Percentiles rank a stretch among this genome's conserved stretches.
Conservation (phyloP, 192 early-diverging fungal genomes). For the Spizellomyces sp. region DNA sequence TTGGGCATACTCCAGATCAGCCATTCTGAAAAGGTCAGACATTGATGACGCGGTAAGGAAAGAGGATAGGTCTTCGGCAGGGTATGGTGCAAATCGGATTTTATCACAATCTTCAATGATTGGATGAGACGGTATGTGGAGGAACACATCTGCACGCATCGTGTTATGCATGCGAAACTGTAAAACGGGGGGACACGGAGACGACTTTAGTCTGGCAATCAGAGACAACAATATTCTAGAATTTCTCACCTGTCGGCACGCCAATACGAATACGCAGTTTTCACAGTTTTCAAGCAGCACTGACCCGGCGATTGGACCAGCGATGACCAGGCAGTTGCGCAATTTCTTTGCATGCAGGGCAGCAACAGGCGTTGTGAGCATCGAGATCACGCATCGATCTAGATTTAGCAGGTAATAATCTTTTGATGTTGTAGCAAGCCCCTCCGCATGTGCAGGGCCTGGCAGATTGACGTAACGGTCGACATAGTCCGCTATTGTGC, state of each 20-base stretch:
- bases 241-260: constrained; percentile 73
- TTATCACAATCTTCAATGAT: constrained; percentile 82
- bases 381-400: constrained; percentile 63
- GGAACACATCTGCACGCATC: constrained; percentile 58
- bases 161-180: constrained; percentile 86
- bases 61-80: constrained; percentile 25
- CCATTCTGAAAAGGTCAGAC: constrained; percentile 23
- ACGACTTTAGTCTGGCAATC: background rate
- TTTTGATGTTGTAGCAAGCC: background rate
- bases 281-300: constrained; percentile 69
- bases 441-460: background rate
- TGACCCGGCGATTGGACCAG: constrained; percentile 70
- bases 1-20: constrained; percentile 15
- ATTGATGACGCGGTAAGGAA: constrained; percentile 24
- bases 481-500: background rate
- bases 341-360: constrained; percentile 80
- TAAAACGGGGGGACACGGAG: background rate
- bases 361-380: constrained; percentile 57
- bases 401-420: constrained; percentile 67
- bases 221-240: background rate
- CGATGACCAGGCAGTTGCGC: constrained; percentile 65
- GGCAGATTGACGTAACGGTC: background rate
- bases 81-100: constrained; percentile 69
- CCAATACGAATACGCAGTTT: constrained; percentile 63
- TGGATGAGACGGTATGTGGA: constrained; percentile 75